phyloP scores from a whole-genome alignment of 192 early-diverging fungal species.

The Coemansia sp. region DNA sequence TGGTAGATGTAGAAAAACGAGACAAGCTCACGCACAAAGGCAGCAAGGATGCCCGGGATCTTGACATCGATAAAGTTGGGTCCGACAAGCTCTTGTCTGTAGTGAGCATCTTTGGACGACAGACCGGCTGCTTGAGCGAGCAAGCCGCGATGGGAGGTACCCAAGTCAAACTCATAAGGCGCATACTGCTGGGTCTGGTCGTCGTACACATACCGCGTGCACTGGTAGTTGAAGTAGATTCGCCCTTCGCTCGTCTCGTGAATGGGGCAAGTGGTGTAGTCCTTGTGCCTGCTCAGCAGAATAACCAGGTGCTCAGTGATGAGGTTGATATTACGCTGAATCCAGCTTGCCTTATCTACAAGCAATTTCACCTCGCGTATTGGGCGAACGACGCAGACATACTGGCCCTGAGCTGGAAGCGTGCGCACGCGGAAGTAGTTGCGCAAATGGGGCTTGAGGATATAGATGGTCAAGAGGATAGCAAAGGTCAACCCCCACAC shows the following conservation, averaged over 20 bases:
- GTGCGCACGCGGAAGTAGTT: constrained; percentile 58
- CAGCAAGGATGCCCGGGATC: constrained; percentile 42
- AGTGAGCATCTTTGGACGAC: constrained; percentile 45
- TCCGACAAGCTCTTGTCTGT: constrained; percentile 58
- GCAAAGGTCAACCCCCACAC: constrained; percentile 37
- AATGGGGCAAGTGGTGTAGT: constrained; percentile 17
- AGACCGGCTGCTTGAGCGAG: constrained; percentile 50
- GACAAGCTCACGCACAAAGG: constrained; percentile 56
- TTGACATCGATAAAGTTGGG: constrained; percentile 61
- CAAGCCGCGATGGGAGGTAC: constrained; percentile 50
- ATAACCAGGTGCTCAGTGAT: constrained; percentile 24
- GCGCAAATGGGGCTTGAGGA: constrained; percentile 38
- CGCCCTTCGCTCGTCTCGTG: constrained; percentile 36
- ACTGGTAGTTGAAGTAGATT: constrained; percentile 69
- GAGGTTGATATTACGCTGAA: constrained; percentile 25
- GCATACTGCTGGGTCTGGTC: constrained; percentile 48
- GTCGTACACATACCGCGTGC: constrained; percentile 70
- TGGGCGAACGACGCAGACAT: constrained; percentile 54
- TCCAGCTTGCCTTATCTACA: not conserved
- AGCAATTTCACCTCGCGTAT: constrained; percentile 46
- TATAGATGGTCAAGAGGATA: constrained; percentile 1
- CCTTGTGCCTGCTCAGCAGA: constrained; percentile 35
- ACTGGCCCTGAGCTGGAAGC: constrained; percentile 41
- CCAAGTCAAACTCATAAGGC: constrained; percentile 59
- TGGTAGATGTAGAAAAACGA: constrained; percentile 57